Evolutionary conservation across 495 filamentous ascomycete genomes (phyloP), one percentile per base, ranked within the genome.

Genomic region (Neurospora sp.): DNA sequence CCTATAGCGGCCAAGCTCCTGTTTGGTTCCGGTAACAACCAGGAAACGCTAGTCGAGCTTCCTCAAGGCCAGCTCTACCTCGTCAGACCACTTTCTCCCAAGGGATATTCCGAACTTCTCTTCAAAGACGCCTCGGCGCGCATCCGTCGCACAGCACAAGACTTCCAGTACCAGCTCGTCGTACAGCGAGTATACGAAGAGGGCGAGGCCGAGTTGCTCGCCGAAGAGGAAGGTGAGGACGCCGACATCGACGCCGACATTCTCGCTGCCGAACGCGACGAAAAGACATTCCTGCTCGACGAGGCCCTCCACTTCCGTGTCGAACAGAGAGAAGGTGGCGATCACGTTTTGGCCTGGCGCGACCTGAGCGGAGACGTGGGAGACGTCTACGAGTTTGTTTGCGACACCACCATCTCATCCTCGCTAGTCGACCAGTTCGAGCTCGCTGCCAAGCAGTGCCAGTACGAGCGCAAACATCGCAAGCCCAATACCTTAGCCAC

Each of bases 31-130:
- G 53, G 53, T 16, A 94, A 91, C 74, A 97, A 97, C 84, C 85
- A 88, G 76, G 96, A 98, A 80, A 90, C 92, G 27, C 91, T 99
- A 79, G 93, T 97, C 81, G 93, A 98, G 77, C 91, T 99, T 40
- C 89, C 96, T 7, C 93, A 97, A 81, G 96, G 96, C 76, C 93
- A 98, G 83, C 93, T 99, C 40, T 99, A 97, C 80, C 91, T 99
- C 71, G 96, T 99, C 77, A 92, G 96, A 74, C 96, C 96, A 6
- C 87, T 93, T 39, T 99, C 96, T 2, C 93, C 94, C 40, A 99
- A 99, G 82, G 96, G 96, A 73, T 97, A 97, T 77, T 97, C 94
- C 1, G 96, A 99, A 81, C 92, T 98, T 76, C 97, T 99, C 82
- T 99, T 97, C 88, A 98, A 97, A 78, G 96, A 99, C 90, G 91